Percentiles rank a stretch among this genome's conserved stretches.
phyloP scores from a whole-genome alignment of 805 yeast species.

The Diddensiella santjacobensis region DNA sequence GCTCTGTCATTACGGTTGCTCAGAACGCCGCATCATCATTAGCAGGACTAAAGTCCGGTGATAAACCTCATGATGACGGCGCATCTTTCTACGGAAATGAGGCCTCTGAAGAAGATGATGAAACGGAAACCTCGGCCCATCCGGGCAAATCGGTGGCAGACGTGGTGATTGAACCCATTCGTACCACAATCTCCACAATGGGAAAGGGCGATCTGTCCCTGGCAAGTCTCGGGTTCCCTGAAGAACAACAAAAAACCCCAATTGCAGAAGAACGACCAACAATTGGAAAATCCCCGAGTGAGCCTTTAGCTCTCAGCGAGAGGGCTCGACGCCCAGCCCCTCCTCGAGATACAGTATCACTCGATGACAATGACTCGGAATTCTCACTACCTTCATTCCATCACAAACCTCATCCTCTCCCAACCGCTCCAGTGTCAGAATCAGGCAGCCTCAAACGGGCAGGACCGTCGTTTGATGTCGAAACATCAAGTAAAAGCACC shows the following conservation, averaged over 20 bases:
- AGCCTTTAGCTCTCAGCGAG: neutral
- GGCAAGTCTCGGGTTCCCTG: constrained; percentile 23
- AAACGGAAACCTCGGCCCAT: neutral
- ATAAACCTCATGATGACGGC: constrained; percentile 2
- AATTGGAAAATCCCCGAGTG: neutral
- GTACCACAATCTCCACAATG: constrained; percentile 28
- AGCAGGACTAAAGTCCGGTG: constrained; percentile 21
- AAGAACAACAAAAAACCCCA: neutral
- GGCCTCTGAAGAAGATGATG: constrained; percentile 3
- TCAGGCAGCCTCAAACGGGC: neutral
- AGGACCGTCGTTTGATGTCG: neutral
- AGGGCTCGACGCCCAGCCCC: neutral
- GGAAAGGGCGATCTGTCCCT: constrained; percentile 34
- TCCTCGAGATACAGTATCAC: neutral
- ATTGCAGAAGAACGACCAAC: neutral
- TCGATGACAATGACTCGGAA: neutral
- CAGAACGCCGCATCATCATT: constrained; percentile 31
- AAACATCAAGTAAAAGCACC: neutral
- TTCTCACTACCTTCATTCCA: constrained; percentile 1
- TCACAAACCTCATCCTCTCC: neutral
- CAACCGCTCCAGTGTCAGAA: neutral
- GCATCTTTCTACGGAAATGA: constrained; percentile 1
- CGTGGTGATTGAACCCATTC: constrained; percentile 22
- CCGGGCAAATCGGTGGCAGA: constrained; percentile 8
- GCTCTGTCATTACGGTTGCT: constrained; percentile 27